phyloP scores from a whole-genome alignment of 805 yeast genomes.

The Yarrowia sp. region DNA sequence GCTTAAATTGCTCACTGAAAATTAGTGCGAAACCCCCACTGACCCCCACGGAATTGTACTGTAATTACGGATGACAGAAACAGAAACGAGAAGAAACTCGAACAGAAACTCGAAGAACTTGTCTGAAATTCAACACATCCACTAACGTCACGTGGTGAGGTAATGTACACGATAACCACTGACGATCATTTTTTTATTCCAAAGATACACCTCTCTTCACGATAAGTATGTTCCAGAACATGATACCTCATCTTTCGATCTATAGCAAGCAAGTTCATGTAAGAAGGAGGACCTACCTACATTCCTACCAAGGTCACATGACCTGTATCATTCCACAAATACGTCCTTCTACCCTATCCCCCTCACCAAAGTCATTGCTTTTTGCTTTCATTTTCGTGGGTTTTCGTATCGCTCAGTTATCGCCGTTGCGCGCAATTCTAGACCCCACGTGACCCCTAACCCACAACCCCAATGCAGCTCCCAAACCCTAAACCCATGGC shows the following conservation, averaged over 20 bases:
- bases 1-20: background rate
- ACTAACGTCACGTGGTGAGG: too few species aligned
- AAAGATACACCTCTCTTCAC: too few species aligned
- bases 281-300: too few species aligned
- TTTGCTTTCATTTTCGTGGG: background rate
- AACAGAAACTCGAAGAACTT: too few species aligned
- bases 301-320: background rate
- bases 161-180: too few species aligned
- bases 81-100: too few species aligned
- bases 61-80: too few species aligned
- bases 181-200: too few species aligned
- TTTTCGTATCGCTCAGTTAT: background rate
- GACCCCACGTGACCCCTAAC: background rate
- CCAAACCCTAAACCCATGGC: background rate
- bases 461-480: background rate
- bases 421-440: conserved; percentile 4
- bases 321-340: background rate
- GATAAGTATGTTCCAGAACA: too few species aligned
- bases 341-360: background rate
- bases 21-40: background rate
- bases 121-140: too few species aligned
- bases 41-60: background rate
- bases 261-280: too few species aligned
- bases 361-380: background rate
- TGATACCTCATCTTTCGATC: too few species aligned